Evolutionary conservation across 129 eudicot species (phyloP), one percentile per base, ranked within the genome.

Genomic region (Pulicaria dysenterica): DNA sequence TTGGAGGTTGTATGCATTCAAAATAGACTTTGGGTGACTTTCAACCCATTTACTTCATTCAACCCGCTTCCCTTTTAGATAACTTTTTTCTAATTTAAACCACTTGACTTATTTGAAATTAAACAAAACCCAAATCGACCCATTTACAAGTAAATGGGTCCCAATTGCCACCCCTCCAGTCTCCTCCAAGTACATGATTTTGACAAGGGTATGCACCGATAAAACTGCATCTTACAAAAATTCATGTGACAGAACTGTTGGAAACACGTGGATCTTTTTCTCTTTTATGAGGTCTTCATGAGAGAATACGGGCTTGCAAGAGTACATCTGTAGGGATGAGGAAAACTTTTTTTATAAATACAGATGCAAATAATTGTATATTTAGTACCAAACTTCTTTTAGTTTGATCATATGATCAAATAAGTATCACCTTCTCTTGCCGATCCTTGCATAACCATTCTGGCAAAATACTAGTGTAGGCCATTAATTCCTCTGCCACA

Each of bases 361-460:
- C 48, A 17, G 13, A 72, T 43, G 51, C 47, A 64, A 57, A 34
- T 19, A 63, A 46, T 24, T 54, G 19, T 24, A 54, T 41, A 69
- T 47, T 24, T 13, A 39, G 43, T 42, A 42, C 8, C 41, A 17
- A 54, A 11, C 40, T 41, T 39, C 3, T 31, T 16, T 55, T 44
- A 56, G 24, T 64, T 72, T 56, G n/a, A 44, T 55, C 67, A 49
- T 49, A 45, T 38, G 43, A 68, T 59, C 19, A 46, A 43, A 70
- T 1, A 34, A 53, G 17, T 37, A 43, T 67, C 76, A 92, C 98
- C 86, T 81, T 83, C 12, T 88, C 89, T 79, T 90, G 97, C 58
- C 84, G 77, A 39, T 85, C 85, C 48, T 79, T 80, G 79, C 89
- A 87, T 73, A 94, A 61, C 99, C 99, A 94, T 79, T 94, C 97